These are phyloP conservation scores for Citrus glauca DNA, from an alignment of 345 rosid species.

Conservation along the genomic window DNA sequence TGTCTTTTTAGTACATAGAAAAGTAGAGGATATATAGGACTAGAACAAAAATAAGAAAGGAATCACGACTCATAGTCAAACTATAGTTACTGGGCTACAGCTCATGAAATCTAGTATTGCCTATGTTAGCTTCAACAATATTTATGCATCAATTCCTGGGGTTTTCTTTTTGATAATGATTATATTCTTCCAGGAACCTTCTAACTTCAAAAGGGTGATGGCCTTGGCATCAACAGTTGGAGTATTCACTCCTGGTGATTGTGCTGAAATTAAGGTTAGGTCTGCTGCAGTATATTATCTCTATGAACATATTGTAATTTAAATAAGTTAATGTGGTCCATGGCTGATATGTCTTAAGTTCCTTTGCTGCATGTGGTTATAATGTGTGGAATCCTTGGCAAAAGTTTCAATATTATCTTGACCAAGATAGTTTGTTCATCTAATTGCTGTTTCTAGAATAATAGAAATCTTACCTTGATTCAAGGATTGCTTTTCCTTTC, in stretches of 20 bases:
- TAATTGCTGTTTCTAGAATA: background rate
- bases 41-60: background rate
- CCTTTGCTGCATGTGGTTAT: background rate
- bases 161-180: constrained; percentile 7
- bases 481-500: too few species aligned
- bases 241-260: constrained; percentile 41
- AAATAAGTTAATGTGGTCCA: background rate
- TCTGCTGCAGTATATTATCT: constrained; percentile 11
- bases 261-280: constrained; percentile 60
- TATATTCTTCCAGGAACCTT: constrained; percentile 51
- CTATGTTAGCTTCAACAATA: background rate
- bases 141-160: background rate
- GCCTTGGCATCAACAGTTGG: constrained; percentile 58
- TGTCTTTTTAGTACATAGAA: too few species aligned
- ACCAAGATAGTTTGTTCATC: background rate
- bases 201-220: constrained; percentile 56
- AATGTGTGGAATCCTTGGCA: background rate
- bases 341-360: background rate
- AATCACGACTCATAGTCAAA: background rate
- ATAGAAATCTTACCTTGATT: background rate
- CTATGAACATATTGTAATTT: constrained; percentile 9
- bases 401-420: background rate
- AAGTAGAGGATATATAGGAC: background rate
- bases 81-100: background rate
- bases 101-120: background rate